These are phyloP conservation scores for Rubus idaeus DNA, from an alignment of 306 rosid species.

Conservation along the genomic window DNA sequence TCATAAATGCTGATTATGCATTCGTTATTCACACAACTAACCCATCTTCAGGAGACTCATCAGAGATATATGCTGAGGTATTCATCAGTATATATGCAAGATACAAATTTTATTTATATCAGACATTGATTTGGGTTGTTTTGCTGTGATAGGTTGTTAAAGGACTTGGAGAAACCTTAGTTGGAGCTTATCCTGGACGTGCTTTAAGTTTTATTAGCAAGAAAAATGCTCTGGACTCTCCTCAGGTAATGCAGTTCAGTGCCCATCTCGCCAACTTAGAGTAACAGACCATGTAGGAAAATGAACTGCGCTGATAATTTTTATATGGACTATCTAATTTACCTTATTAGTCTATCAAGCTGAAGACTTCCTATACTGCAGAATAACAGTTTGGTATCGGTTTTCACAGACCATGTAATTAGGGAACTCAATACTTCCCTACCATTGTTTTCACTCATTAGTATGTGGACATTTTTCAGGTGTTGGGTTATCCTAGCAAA, in stretches of 20 bases:
- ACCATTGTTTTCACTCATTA: constrained; percentile 19
- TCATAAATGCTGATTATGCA: constrained; percentile 95
- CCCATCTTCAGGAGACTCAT: constrained; percentile 94
- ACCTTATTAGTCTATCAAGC: background rate
- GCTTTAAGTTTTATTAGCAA: constrained; percentile 92
- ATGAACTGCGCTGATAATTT: constrained; percentile 8
- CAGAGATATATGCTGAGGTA: constrained; percentile 99
- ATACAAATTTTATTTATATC: constrained; percentile 15
- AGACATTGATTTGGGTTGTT: constrained; percentile 11
- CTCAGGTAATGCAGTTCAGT: constrained; percentile 54
- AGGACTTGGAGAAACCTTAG: constrained; percentile 98
- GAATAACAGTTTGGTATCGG: background rate
- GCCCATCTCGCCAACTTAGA: constrained; percentile 5
- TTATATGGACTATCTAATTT: constrained; percentile 9
- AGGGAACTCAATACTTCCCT: constrained; percentile 18
- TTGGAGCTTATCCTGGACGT: constrained; percentile 99
- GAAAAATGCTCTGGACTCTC: constrained; percentile 74
- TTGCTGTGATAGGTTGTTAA: constrained; percentile 69
- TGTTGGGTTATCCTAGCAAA: constrained; percentile 97
- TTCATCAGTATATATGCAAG: constrained; percentile 6
- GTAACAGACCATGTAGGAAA: constrained; percentile 7
- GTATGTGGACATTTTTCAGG: constrained; percentile 47
- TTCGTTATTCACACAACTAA: constrained; percentile 95
- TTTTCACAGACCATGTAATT: background rate
- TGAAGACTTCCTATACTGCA: background rate